A percentile compares a stretch with the other conserved stretches of the same genome.
phyloP scores from a whole-genome alignment of 768 basidiomycete species.

The Phallus indusiatus region DNA sequence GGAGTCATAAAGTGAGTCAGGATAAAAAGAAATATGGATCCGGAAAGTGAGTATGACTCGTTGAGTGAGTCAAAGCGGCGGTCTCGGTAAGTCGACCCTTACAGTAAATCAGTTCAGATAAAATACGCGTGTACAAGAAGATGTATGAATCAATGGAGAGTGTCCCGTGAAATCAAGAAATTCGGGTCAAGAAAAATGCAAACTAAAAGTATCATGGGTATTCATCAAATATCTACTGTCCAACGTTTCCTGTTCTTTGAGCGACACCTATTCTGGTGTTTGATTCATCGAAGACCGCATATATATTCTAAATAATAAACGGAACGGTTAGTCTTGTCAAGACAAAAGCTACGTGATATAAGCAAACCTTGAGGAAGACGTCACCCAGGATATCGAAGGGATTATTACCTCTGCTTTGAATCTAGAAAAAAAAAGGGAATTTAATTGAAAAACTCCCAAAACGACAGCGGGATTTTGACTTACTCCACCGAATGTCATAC shows the following conservation, averaged over 20 bases:
- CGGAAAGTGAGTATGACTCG: too few relatives aligned
- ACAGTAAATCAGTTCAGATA: too few relatives aligned
- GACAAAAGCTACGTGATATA: not conserved
- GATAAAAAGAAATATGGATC: too few relatives aligned
- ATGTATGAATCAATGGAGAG: too few relatives aligned
- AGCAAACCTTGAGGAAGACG: too few relatives aligned
- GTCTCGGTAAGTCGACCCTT: not conserved
- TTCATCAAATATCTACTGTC: conserved; percentile 2
- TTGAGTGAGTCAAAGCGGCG: not conserved
- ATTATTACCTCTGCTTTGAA: conserved; percentile 24
- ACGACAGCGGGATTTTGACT: not conserved
- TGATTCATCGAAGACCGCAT: conserved; percentile 21
- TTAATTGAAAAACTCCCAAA: not conserved
- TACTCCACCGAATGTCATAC: conserved; percentile 17
- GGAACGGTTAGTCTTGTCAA: not conserved
- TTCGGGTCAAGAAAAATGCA: too few relatives aligned
- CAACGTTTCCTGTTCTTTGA: conserved; percentile 12
- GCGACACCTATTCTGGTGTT: conserved; percentile 8
- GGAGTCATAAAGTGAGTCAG: too few relatives aligned
- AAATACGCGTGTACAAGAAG: too few relatives aligned
- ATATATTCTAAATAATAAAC: conserved; percentile 15
- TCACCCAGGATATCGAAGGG: conserved; percentile 25
- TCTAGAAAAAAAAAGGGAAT: conserved; percentile 14
- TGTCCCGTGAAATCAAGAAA: too few relatives aligned
- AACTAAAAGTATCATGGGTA: too few relatives aligned